These are phyloP conservation scores for Platanthera zijinensis DNA, from an alignment of 106 monocot species.

Conservation along the genomic window DNA sequence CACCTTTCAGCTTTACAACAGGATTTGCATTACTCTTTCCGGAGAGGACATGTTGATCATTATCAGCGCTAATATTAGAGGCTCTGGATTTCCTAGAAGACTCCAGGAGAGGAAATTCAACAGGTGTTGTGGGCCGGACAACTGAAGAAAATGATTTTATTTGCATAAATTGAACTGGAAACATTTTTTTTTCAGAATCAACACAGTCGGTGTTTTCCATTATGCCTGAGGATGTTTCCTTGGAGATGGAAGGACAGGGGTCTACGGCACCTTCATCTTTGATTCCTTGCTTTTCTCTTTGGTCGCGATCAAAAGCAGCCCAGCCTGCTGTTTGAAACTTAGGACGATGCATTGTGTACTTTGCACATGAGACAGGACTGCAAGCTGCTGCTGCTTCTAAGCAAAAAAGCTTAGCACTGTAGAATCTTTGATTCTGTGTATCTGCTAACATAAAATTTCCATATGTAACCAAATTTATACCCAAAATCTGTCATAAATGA, in stretches of 20 bases:
- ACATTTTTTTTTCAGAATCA: background rate
- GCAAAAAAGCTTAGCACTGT: background rate
- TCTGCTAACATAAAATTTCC: slow-evolving; percentile 3
- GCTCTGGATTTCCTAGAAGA: background rate
- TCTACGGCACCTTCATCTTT: slow-evolving; percentile 16
- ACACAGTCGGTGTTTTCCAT: slow-evolving; percentile 7
- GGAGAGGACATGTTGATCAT: background rate
- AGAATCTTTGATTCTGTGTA: background rate
- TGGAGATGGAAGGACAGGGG: slow-evolving; percentile 63
- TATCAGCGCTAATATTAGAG: background rate
- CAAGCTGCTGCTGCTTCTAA: background rate
- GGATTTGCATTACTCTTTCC: slow-evolving; percentile 8
- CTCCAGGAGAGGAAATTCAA: slow-evolving; percentile 7
- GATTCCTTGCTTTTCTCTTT: slow-evolving; percentile 18
- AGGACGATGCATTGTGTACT: slow-evolving; percentile 34
- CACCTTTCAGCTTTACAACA: slow-evolving; percentile 38
- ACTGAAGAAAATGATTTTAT: slow-evolving; percentile 57
- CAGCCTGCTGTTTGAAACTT: slow-evolving; percentile 47
- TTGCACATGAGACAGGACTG: background rate
- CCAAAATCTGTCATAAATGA: no score
- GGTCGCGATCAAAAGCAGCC: slow-evolving; percentile 70
- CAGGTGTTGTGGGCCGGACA: slow-evolving; percentile 7
- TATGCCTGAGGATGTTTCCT: background rate
- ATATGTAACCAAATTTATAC: background rate
- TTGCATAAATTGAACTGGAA: background rate